Conservation (phyloP, 2,329 filamentous ascomycete species). For the Mycogone perniciosa region DNA sequence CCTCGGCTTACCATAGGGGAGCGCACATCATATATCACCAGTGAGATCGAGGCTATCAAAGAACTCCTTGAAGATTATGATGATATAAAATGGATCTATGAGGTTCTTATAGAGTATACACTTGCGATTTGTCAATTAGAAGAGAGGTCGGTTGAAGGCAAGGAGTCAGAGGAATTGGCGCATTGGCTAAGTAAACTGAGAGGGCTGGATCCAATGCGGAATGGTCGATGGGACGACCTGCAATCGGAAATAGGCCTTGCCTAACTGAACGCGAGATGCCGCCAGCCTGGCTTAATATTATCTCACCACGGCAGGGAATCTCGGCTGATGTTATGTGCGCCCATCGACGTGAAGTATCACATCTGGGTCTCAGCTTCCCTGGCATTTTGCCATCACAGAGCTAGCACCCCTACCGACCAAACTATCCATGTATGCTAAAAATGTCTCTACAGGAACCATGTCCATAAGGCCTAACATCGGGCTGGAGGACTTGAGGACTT, state of each 20-base stretch:
- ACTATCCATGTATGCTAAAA: conserved; percentile 66
- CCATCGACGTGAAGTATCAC: too few relatives aligned
- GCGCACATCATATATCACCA: conserved; percentile 57
- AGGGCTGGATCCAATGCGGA: conserved; percentile 66
- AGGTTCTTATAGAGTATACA: conserved; percentile 73
- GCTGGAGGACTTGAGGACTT: conserved; percentile 59
- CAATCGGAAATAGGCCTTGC: too few relatives aligned
- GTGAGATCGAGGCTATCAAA: conserved; percentile 68
- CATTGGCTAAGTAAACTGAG: conserved; percentile 60
- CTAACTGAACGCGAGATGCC: too few relatives aligned
- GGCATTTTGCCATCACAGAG: neutral
- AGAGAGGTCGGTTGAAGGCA: conserved; percentile 30
- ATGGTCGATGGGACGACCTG: conserved; percentile 64
- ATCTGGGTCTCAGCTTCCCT: neutral
- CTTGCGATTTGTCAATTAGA: conserved; percentile 51
- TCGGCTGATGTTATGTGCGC: too few relatives aligned
- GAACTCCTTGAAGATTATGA: conserved; percentile 55
- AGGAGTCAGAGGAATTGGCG: conserved; percentile 41
- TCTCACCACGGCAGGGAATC: too few relatives aligned
- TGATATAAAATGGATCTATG: conserved; percentile 76
- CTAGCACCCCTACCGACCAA: conserved; percentile 50
- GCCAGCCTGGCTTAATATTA: too few relatives aligned
- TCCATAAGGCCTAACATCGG: conserved; percentile 62
- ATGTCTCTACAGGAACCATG: conserved; percentile 59
- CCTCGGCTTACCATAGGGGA: conserved; percentile 56